Conservation (phyloP, 1,284 basidiomycete genomes). For the Ceratobasidium papillatum region DNA sequence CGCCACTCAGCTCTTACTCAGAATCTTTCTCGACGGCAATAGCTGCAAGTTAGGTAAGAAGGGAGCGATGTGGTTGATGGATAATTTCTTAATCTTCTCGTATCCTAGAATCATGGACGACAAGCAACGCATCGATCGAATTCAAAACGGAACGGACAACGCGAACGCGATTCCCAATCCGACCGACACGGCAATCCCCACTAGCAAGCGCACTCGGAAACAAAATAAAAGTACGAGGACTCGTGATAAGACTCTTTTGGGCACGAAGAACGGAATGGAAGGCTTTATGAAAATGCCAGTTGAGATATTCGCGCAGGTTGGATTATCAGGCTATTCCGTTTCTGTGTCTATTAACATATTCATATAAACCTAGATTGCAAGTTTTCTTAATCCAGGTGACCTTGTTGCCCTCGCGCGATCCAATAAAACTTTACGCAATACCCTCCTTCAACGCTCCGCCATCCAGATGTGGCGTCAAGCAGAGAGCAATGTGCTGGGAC, state of each 20-base stretch:
- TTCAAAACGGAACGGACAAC: no score
- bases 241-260: neutral
- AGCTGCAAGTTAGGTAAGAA: no score
- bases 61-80: no score
- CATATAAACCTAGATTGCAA: neutral
- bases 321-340: neutral
- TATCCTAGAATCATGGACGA: no score
- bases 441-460: neutral
- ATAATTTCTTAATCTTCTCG: no score
- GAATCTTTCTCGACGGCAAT: no score
- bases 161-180: no score
- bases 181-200: no score
- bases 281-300: constrained; percentile 19
- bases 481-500: neutral
- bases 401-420: neutral
- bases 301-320: neutral
- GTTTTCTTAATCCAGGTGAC: neutral
- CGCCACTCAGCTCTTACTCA: no score
- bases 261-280: neutral
- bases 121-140: no score
- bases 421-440: neutral
- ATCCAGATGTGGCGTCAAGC: constrained; percentile 1
- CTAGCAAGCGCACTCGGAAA: no score
- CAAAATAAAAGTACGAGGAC: neutral
- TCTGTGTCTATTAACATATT: neutral